Evolutionary conservation across 352 stramenopile genomes (phyloP).

Genomic region (Pythium dissotocum): DNA sequence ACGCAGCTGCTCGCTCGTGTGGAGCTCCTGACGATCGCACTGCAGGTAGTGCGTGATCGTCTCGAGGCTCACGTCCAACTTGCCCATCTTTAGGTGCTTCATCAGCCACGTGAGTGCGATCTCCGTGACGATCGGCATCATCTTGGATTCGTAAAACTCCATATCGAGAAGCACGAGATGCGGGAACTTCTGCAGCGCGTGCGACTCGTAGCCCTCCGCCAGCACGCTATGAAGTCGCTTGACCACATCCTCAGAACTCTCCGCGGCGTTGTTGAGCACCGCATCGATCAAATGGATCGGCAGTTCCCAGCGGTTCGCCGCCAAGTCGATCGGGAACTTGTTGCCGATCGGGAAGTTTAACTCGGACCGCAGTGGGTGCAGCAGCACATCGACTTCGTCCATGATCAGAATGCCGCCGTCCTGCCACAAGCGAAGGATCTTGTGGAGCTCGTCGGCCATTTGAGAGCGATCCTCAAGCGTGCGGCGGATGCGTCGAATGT

Average conservation of each 20-base stretch:
- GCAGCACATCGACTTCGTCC: constrained; percentile 92
- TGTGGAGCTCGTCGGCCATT: constrained; percentile 91
- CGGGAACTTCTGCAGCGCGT: constrained; percentile 96
- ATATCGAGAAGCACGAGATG: constrained; percentile 97
- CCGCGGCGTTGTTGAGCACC: constrained; percentile 65
- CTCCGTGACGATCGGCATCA: constrained; percentile 94
- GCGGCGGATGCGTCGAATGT: constrained; percentile 63
- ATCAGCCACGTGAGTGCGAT: constrained; percentile 82
- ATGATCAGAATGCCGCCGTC: constrained; percentile 93
- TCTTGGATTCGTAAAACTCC: constrained; percentile 93
- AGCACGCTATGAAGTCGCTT: constrained; percentile 89
- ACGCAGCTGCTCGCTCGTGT: constrained; percentile 77
- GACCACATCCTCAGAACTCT: constrained; percentile 26
- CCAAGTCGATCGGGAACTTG: constrained; percentile 90
- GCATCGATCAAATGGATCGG: constrained; percentile 95
- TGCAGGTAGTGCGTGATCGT: constrained; percentile 71
- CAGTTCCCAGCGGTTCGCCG: constrained; percentile 90
- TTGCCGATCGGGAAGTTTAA: constrained; percentile 92
- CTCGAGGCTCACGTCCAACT: constrained; percentile 90
- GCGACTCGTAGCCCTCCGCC: constrained; percentile 89
- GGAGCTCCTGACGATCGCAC: constrained; percentile 53
- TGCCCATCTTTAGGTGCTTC: constrained; percentile 91
- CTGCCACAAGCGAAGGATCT: constrained; percentile 90
- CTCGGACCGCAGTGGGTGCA: constrained; percentile 90
- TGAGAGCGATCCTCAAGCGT: constrained; percentile 79